Conservation (phyloP, 768 basidiomycete species). For the Tremella fuciformis region DNA sequence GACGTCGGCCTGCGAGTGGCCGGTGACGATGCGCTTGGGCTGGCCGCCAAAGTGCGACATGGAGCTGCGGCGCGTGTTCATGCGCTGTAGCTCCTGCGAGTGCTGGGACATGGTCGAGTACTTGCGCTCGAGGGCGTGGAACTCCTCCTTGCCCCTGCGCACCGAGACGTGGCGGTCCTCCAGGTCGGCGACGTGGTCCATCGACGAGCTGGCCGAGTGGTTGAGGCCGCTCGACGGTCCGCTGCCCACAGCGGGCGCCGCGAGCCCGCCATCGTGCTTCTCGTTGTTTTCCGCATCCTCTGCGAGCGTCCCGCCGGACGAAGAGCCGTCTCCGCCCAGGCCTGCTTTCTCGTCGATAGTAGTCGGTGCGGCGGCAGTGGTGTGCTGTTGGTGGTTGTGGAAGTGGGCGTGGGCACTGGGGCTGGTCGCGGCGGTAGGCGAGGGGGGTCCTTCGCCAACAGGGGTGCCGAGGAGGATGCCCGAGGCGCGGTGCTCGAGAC, state of each 20-base stretch:
- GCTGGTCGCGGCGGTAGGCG: no score
- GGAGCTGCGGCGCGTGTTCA: constrained; percentile 20
- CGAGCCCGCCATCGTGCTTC: not conserved
- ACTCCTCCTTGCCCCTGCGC: constrained; percentile 36
- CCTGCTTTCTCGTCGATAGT: not conserved
- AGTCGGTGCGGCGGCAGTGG: not conserved
- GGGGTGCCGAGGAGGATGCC: no score
- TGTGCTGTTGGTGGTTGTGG: no score
- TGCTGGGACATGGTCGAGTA: constrained; percentile 39
- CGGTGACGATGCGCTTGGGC: constrained; percentile 8
- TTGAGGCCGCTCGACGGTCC: not conserved
- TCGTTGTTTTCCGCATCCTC: not conserved
- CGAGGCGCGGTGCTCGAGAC: no score
- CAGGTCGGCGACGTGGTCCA: constrained; percentile 42
- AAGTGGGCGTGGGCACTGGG: no score
- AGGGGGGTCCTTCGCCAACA: no score
- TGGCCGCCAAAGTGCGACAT: constrained; percentile 4
- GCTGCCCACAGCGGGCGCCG: not conserved
- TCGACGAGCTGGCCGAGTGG: constrained; percentile 24
- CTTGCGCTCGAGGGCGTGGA: constrained; percentile 38
- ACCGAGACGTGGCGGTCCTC: constrained; percentile 36
- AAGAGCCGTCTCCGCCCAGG: not conserved
- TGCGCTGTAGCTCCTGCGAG: constrained; percentile 33
- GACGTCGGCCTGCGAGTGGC: constrained; percentile 12
- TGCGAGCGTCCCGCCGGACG: constrained; percentile 7